These are phyloP conservation scores for Blastobotrys raffinosifermentans DNA, from an alignment of 1,139 yeast genomes.

Conservation along the genomic window DNA sequence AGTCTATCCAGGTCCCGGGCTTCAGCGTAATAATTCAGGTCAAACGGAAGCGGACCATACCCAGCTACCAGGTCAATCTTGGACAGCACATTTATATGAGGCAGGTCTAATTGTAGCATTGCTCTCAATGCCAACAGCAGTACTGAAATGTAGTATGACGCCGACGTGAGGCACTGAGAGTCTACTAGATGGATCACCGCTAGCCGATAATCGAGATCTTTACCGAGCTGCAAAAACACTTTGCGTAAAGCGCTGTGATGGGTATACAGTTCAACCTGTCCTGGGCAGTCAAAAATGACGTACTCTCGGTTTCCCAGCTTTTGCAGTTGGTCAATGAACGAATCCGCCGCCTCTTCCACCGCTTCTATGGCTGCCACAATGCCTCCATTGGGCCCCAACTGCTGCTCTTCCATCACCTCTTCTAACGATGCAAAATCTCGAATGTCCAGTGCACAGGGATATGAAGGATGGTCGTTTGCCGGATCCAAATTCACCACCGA, in stretches of 20 bases:
- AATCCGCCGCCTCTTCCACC: constrained; percentile 47
- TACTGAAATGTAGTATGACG: constrained; percentile 87
- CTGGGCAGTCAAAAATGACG: constrained; percentile 92
- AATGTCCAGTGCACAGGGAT: constrained; percentile 81
- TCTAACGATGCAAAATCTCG: constrained; percentile 82
- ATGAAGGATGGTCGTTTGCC: constrained; percentile 79
- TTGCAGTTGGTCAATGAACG: constrained; percentile 53
- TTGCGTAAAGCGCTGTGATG: constrained; percentile 76
- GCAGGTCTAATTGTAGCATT: constrained; percentile 88
- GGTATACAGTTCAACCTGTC: constrained; percentile 93
- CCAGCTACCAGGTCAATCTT: constrained; percentile 76
- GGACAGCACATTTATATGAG: constrained; percentile 87
- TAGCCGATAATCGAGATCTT: constrained; percentile 59
- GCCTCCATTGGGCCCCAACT: constrained; percentile 93
- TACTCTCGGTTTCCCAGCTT: constrained; percentile 60
- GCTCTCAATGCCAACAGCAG: constrained; percentile 76
- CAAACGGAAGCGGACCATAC: constrained; percentile 59
- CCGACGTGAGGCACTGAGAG: constrained; percentile 75
- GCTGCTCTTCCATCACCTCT: constrained; percentile 80
- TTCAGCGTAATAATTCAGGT: constrained; percentile 82
- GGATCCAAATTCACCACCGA: constrained; percentile 86
- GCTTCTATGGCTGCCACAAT: constrained; percentile 80
- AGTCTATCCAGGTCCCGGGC: constrained; percentile 76
- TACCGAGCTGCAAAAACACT: constrained; percentile 67
- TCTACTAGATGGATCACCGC: constrained; percentile 88